Base-by-base conservation (phyloP, 129 eudicot species). In the Artemisia tridentata region DNA sequence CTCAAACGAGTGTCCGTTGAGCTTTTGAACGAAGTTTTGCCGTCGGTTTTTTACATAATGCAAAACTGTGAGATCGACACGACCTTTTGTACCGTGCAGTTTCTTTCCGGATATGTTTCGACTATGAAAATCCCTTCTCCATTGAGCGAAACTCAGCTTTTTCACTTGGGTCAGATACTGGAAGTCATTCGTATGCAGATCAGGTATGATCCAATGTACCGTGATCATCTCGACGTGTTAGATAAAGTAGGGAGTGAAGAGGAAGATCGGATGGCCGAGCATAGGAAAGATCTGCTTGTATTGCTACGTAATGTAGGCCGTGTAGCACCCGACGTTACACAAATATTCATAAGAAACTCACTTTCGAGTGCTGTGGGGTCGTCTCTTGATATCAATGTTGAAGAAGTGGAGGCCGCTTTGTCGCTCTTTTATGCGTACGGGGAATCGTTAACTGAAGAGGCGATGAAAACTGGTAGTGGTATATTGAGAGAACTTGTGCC, bases 321-420 rank as follows among this genome's bases (percentile, higher is more conserved):
- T 69, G 97, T 85, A 38, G 99, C 99, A 76, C 99, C 97, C 16
- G 91, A 86, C 75, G 85, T 86, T 20, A 89, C 99, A 50, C 99
- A 90, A 45, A 11, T 80, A 25, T 95, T 85, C 74, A 87, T 90
- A 10, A 77, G 86, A 49, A 86, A 86, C 69, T 87, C 93, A 14
- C 80, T 95, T 49, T 75, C 79, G 12, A 86, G 72, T 71, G 91
- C 97, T 15, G 93, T 82, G 74, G 82, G 87, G 16, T 81, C 96
- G 6, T 67, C 96, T 13, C 79, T 75, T 3, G 97, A 90, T 31
- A 79, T 87, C 41, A 95, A 90, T 25, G 89, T 75, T 16, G 99
- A 95, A 82, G 97, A 95, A 83, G 96, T 95, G 5, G 99, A 95
- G 77, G 99, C 97, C 69, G 86, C 99, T 1, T 89, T 95, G 41